A percentile compares a stretch with the other conserved stretches of the same genome.
Evolutionary conservation across 176 grass and related monocot species (phyloP).

Genomic region (Chrysopogon serrulatus): DNA sequence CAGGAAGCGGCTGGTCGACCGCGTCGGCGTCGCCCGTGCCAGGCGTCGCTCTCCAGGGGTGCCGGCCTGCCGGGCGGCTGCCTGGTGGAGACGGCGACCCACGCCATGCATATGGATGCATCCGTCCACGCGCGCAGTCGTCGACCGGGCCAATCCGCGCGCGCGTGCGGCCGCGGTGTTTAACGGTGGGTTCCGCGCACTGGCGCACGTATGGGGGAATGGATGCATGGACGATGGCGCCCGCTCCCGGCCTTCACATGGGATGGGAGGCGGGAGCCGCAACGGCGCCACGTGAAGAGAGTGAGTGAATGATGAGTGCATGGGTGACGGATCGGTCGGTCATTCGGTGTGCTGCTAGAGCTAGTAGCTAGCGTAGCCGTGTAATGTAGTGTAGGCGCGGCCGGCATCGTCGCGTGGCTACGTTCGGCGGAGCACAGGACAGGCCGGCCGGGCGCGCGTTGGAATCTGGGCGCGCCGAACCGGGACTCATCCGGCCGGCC

Average conservation of each 20-base stretch:
- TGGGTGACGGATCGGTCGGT: background rate
- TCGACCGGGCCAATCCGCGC: background rate
- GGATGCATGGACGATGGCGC: background rate
- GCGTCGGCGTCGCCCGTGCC: background rate
- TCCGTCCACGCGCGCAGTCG: background rate
- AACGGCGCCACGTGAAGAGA: slow-evolving; percentile 10
- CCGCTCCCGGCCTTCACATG: background rate
- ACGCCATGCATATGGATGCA: background rate
- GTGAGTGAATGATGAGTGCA: background rate
- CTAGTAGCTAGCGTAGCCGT: background rate
- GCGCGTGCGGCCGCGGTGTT: background rate
- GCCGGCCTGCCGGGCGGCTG: slow-evolving; percentile 5
- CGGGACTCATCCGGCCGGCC: no score
- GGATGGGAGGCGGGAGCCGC: background rate
- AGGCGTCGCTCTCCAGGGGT: background rate
- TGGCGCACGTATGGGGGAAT: background rate
- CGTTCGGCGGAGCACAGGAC: background rate
- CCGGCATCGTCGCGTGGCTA: background rate
- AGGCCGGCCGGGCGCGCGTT: background rate
- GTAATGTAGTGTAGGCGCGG: background rate
- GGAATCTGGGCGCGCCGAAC: slow-evolving; percentile 39
- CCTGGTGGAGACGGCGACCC: slow-evolving; percentile 22
- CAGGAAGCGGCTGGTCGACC: background rate
- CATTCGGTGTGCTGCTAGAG: background rate
- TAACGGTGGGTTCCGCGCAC: no score